Conservation (phyloP, 1,284 basidiomycete species). For the Leccinum variabile region DNA sequence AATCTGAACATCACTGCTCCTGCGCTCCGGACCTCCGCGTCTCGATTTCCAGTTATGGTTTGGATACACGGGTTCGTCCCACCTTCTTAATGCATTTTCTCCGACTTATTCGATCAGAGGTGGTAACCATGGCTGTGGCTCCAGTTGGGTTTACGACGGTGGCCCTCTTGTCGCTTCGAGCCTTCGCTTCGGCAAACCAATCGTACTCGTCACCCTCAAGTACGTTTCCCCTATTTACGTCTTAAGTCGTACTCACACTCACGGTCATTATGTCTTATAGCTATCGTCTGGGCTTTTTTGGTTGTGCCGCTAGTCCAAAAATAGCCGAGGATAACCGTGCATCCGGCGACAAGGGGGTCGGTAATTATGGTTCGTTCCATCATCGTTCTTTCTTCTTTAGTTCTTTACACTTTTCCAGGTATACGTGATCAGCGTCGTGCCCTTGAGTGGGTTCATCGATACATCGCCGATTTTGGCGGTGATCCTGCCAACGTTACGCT, state of each 20-base stretch:
- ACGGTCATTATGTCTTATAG: constrained; percentile 36
- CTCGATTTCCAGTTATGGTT: constrained; percentile 69
- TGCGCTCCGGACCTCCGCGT: constrained; percentile 47
- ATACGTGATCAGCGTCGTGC: constrained; percentile 69
- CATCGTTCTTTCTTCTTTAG: constrained; percentile 1
- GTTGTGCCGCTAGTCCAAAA: constrained; percentile 63
- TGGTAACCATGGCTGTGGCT: constrained; percentile 67
- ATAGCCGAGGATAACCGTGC: constrained; percentile 64
- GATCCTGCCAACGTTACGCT: constrained; percentile 69
- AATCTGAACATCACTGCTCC: constrained; percentile 78
- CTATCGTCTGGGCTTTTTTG: constrained; percentile 73
- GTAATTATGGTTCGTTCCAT: constrained; percentile 63
- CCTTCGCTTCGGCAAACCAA: constrained; percentile 56
- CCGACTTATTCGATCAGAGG: constrained; percentile 46
- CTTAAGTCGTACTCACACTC: constrained; percentile 18
- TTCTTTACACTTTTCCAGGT: constrained; percentile 39
- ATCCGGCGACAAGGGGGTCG: constrained; percentile 66
- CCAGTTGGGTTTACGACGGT: constrained; percentile 73
- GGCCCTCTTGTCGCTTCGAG: constrained; percentile 68
- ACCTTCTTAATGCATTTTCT: constrained; percentile 8
- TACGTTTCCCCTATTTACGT: constrained; percentile 39
- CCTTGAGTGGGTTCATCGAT: constrained; percentile 67
- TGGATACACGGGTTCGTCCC: constrained; percentile 72
- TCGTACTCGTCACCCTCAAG: constrained; percentile 76
- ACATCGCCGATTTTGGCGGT: constrained; percentile 70